Evolutionary conservation across 106 monocot genomes (phyloP).

Genomic region (Dendrobium officinale): DNA sequence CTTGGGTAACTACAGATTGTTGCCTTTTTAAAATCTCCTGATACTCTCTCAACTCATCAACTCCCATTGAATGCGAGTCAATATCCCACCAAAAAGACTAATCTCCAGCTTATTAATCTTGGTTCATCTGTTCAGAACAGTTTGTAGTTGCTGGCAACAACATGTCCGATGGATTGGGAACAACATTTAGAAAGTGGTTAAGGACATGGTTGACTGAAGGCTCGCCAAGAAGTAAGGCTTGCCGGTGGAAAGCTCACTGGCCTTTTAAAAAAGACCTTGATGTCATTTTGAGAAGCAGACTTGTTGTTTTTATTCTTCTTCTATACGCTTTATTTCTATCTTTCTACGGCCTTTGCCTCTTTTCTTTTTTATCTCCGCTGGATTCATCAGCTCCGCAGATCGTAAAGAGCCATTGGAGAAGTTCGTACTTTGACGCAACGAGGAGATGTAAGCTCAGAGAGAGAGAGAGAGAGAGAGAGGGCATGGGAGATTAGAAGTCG

Average conservation of each 20-base stretch:
- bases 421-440: too few species aligned
- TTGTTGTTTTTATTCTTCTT: not conserved
- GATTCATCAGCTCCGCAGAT: too few species aligned
- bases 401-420: too few species aligned
- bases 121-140: not conserved
- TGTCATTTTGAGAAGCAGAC: not conserved
- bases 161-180: not conserved
- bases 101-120: not conserved
- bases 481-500: not conserved
- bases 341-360: not conserved
- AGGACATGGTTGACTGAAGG: not conserved
- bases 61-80: not conserved
- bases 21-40: not conserved
- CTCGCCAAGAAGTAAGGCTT: conserved; percentile 3
- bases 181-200: not conserved
- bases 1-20: not conserved
- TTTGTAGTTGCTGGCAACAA: too few species aligned
- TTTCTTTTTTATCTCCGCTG: not conserved
- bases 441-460: too few species aligned
- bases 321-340: not conserved
- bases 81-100: not conserved
- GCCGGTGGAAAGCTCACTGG: conserved; percentile 10
- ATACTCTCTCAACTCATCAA: not conserved
- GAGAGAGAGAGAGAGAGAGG: too few species aligned
- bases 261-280: conserved; percentile 5